Percentiles rank a stretch among this genome's conserved stretches.
Conservation (phyloP, 2,329 filamentous ascomycete genomes). For the Epichloe aotearoae region DNA sequence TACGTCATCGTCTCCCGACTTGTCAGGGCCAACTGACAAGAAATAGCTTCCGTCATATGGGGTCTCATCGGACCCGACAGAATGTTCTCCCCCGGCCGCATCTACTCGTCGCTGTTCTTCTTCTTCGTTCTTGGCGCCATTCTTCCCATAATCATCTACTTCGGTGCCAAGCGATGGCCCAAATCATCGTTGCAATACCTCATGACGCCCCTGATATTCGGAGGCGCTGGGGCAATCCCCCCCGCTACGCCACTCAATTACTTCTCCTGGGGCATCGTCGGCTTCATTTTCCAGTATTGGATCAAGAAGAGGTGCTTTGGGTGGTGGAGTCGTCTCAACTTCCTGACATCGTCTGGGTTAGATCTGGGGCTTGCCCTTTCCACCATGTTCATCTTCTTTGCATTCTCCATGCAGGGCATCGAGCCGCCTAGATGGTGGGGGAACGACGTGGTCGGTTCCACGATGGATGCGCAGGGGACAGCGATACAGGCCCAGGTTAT, state of each 20-base stretch:
- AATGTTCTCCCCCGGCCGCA: slow-evolving; percentile 49
- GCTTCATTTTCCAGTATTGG: slow-evolving; percentile 55
- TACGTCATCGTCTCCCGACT: slow-evolving; percentile 15
- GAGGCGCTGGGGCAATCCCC: slow-evolving; percentile 43
- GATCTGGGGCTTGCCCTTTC: slow-evolving; percentile 55
- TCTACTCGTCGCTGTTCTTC: slow-evolving; percentile 46
- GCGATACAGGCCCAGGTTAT: slow-evolving; percentile 43
- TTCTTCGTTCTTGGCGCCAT: slow-evolving; percentile 47
- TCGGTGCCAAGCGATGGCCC: slow-evolving; percentile 35
- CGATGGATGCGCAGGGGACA: slow-evolving; percentile 46
- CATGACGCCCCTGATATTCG: slow-evolving; percentile 51
- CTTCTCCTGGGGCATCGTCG: slow-evolving; percentile 59
- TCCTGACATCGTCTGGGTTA: slow-evolving; percentile 54
- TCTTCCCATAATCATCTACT: slow-evolving; percentile 38
- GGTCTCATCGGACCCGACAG: slow-evolving; percentile 50
- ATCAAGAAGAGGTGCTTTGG: slow-evolving; percentile 49
- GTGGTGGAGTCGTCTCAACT: slow-evolving; percentile 67
- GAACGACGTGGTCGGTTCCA: slow-evolving; percentile 42
- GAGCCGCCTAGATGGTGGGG: slow-evolving; percentile 58
- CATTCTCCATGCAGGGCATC: slow-evolving; percentile 50
- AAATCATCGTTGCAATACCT: slow-evolving; percentile 36
- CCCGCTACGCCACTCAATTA: slow-evolving; percentile 63
- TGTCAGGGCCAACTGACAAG: not conserved
- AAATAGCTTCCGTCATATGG: slow-evolving; percentile 50
- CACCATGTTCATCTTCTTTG: slow-evolving; percentile 58